Percentiles rank a stretch among this genome's conserved stretches.
Conservation (phyloP, 164 flowering plant species). For the Akebia trifoliata region DNA sequence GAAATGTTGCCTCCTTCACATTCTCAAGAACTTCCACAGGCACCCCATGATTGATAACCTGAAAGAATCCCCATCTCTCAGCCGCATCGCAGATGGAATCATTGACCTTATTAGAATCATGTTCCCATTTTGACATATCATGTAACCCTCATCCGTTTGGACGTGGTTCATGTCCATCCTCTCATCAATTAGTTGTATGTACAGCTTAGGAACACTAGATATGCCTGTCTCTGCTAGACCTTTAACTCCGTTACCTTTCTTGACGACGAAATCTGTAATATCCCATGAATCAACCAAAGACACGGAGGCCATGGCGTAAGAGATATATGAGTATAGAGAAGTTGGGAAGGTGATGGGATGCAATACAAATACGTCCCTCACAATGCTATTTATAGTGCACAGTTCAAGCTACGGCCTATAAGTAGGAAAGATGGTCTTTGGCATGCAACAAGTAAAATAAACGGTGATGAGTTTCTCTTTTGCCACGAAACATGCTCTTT, state of each 20-base stretch:
- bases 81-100: slow-evolving; percentile 28
- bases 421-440: too few species aligned
- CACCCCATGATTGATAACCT: slow-evolving; percentile 32
- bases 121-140: slow-evolving; percentile 22
- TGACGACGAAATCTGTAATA: slow-evolving; percentile 7
- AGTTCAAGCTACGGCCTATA: too few species aligned
- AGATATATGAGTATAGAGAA: too few species aligned
- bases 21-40: slow-evolving; percentile 23
- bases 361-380: too few species aligned
- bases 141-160: slow-evolving; percentile 8
- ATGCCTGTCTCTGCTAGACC: slow-evolving; percentile 11
- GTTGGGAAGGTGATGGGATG: too few species aligned
- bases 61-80: slow-evolving; percentile 34
- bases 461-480: too few species aligned
- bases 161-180: slow-evolving; percentile 2
- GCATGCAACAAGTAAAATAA: too few species aligned
- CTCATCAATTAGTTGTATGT: slow-evolving; percentile 17
- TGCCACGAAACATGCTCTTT: too few species aligned
- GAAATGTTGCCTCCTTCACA: slow-evolving; percentile 20
- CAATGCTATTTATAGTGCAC: too few species aligned
- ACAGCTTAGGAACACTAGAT: slow-evolving; percentile 10
- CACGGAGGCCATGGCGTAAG: too few species aligned
- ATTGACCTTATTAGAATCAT: slow-evolving; percentile 13
- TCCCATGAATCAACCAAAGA: neutral
- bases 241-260: slow-evolving; percentile 10